Conservation (phyloP, 179 eudicot genomes). For the Beta lomatogona region DNA sequence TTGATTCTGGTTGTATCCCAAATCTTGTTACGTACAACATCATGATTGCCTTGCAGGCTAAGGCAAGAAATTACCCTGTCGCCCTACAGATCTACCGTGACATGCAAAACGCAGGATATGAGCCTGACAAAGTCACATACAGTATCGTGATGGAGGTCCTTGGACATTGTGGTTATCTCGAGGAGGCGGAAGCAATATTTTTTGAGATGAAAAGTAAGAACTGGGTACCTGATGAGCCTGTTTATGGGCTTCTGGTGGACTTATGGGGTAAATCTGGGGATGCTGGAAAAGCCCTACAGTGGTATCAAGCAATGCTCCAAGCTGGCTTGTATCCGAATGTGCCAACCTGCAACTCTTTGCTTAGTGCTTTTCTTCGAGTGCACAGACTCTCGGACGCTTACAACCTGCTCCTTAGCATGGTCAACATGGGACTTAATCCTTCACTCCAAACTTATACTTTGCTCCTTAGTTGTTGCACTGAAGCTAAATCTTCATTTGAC, state of each 20-base stretch:
- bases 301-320: slow-evolving; percentile 91
- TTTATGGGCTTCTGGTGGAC: slow-evolving; percentile 91
- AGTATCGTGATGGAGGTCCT: slow-evolving; percentile 95
- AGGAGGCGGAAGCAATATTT: slow-evolving; percentile 87
- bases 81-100: slow-evolving; percentile 74
- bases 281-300: slow-evolving; percentile 75
- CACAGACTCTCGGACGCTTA: slow-evolving; percentile 79
- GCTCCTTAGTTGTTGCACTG: slow-evolving; percentile 91
- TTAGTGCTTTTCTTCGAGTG: slow-evolving; percentile 86
- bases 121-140: slow-evolving; percentile 95
- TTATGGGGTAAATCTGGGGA: slow-evolving; percentile 96
- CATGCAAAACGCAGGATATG: slow-evolving; percentile 81
- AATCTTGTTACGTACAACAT: slow-evolving; percentile 92
- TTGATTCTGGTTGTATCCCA: slow-evolving; percentile 78
- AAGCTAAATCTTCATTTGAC: slow-evolving; percentile 75
- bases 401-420: slow-evolving; percentile 71
- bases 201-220: slow-evolving; percentile 81
- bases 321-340: slow-evolving; percentile 87
- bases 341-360: slow-evolving; percentile 89
- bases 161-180: slow-evolving; percentile 92
- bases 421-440: slow-evolving; percentile 71
- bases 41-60: slow-evolving; percentile 94
- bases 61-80: slow-evolving; percentile 80
- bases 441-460: slow-evolving; percentile 90
- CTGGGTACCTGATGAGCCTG: slow-evolving; percentile 98